phyloP scores from a whole-genome alignment of 495 filamentous ascomycete species.

The Penicillium lagena region DNA sequence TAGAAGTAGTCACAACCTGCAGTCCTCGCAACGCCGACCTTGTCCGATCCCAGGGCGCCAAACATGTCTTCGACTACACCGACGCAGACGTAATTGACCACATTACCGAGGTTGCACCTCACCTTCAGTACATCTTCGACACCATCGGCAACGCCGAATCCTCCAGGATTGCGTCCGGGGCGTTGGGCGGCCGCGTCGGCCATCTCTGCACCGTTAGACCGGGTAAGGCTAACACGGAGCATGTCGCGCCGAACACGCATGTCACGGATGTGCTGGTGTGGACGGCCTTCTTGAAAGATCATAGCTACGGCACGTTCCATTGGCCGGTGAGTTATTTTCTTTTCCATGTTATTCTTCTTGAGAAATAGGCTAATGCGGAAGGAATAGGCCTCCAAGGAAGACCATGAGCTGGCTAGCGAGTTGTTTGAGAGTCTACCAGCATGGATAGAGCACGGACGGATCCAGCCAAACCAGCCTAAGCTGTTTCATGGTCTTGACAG shows the following conservation, averaged over 20 bases:
- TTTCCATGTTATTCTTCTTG: not conserved
- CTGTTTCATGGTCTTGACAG: slow-evolving; percentile 10
- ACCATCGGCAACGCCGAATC: slow-evolving; percentile 19
- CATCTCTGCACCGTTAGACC: slow-evolving; percentile 26
- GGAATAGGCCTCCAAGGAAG: slow-evolving; percentile 15
- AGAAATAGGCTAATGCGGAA: not conserved
- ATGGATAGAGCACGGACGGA: slow-evolving; percentile 15
- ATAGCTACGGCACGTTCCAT: slow-evolving; percentile 15
- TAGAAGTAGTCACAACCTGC: slow-evolving; percentile 41
- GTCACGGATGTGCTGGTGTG: slow-evolving; percentile 29
- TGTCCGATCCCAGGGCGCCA: slow-evolving; percentile 39
- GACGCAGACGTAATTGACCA: slow-evolving; percentile 12
- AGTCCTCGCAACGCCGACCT: slow-evolving; percentile 44
- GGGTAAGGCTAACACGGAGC: slow-evolving; percentile 20
- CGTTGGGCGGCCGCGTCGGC: slow-evolving; percentile 1
- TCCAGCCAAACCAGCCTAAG: slow-evolving; percentile 13
- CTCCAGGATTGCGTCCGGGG: slow-evolving; percentile 10
- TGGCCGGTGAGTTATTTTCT: slow-evolving; percentile 16
- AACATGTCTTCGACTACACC: slow-evolving; percentile 47
- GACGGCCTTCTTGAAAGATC: slow-evolving; percentile 28
- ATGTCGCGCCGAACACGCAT: slow-evolving; percentile 7
- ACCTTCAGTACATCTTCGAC: slow-evolving; percentile 18
- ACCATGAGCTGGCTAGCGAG: slow-evolving; percentile 19
- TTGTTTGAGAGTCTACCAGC: slow-evolving; percentile 20
- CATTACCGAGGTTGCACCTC: slow-evolving; percentile 8